Base-by-base conservation (phyloP, 371 early-diverging fungal genomes). In the Umbelopsis sp. region DNA sequence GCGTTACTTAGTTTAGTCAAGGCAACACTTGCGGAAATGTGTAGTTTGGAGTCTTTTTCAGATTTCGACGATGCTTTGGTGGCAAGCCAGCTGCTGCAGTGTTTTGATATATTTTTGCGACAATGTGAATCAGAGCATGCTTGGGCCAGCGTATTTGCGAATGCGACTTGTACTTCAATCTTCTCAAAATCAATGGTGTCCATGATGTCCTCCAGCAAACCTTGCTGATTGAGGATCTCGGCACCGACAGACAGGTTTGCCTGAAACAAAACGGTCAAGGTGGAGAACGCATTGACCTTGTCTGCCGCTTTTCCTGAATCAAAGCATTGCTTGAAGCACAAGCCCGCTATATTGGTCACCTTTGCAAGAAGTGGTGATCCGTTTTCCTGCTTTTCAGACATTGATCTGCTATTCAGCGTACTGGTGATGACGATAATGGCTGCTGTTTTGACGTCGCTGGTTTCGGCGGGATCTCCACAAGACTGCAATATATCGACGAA, bases 171-270 rank as follows among this genome's bases (percentile, higher is more conserved):
- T 4, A 90, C 86, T 10, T 78, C 73, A 24, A 80, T 80, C 4
- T 82, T 72, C 65, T 92, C 94, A 70, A 86, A 85, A 24, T 93
- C 94, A 41, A 90, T 72, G 25, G 82, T 79, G 69, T 93, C 93
- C 81, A 92, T 82, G 65, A 92, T 80, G 22, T 91, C 89, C 37
- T 81, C 89, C 38, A 94, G 68, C 0, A 90, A 66, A 0, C 92
- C 91, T 20, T 86, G 85, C 45, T 84, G 83, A 63, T 78, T 75
- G n/a, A 94, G 69, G 32, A 93, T 86, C 5, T 77, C 74, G 12
- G 83, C 79, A 3, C 92, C 94, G 16, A 87, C 79, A n/a, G 83
- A 70, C 74, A 84, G 75, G 51, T 81, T 81, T 2, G 86, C 81
- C 51, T 91, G 88, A 51, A 93, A 89, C 24, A 93, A 70, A 1